phyloP scores from a whole-genome alignment of 495 filamentous ascomycete genomes.

The Talaromyces proteolyticus region DNA sequence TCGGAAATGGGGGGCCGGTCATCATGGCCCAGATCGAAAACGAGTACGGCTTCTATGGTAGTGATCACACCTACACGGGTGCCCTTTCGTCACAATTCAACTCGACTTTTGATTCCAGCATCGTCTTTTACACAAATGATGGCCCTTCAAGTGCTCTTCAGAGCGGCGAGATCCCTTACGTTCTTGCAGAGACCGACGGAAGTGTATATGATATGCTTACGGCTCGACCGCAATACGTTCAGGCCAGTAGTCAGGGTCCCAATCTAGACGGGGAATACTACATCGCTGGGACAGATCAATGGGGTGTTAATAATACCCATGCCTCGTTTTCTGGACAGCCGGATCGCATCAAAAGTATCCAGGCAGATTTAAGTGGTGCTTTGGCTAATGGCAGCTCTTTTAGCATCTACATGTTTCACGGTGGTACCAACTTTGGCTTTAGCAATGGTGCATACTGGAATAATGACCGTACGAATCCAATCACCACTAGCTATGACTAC shows the following conservation, averaged over 20 bases:
- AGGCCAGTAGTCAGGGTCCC: constrained; percentile 28
- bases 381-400: constrained; percentile 32
- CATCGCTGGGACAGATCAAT: constrained; percentile 26
- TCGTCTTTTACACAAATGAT: constrained; percentile 41
- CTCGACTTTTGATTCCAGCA: constrained; percentile 18
- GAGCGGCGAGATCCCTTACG: constrained; percentile 32
- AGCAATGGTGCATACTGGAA: constrained; percentile 36
- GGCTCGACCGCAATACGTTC: constrained; percentile 23
- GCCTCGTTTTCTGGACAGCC: constrained; percentile 17
- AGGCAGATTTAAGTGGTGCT: constrained; percentile 30
- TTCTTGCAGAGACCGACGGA: constrained; percentile 37
- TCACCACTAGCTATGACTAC: constrained; percentile 42
- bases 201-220: constrained; percentile 31
- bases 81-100: constrained; percentile 28
- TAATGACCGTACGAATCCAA: constrained; percentile 21
- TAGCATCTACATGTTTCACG: constrained; percentile 44
- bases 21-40: constrained; percentile 45
- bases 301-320: constrained; percentile 25
- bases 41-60: constrained; percentile 41
- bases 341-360: constrained; percentile 9
- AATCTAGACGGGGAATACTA: constrained; percentile 41
- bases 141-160: constrained; percentile 32
- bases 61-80: constrained; percentile 30
- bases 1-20: constrained; percentile 35
- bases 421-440: constrained; percentile 40